Evolutionary conservation across 345 rosid species (phyloP).

Genomic region (Populus davidiana): DNA sequence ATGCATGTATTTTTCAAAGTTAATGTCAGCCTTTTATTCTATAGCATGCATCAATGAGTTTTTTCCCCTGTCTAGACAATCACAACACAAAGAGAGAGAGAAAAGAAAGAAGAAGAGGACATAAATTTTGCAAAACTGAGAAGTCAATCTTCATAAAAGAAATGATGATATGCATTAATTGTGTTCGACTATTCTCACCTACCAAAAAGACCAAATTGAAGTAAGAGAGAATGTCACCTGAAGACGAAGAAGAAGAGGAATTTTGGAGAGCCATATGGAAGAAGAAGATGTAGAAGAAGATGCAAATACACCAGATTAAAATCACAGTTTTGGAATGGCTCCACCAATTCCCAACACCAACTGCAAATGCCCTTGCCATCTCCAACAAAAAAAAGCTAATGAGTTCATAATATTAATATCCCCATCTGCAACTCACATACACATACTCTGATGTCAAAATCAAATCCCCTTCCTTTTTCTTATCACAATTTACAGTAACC

Average conservation of each 20-base stretch:
- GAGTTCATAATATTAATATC: too few relatives aligned
- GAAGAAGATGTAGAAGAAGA: conserved; percentile 45
- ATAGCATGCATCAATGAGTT: not conserved
- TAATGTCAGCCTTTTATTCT: not conserved
- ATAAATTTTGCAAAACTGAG: not conserved
- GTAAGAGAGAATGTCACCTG: conserved; percentile 25
- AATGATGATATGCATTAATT: not conserved
- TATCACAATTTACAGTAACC: too few relatives aligned
- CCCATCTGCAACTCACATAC: too few relatives aligned
- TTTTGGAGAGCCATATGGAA: conserved; percentile 48
- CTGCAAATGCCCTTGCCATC: conserved; percentile 16
- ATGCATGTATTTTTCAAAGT: conserved; percentile 3
- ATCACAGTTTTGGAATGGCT: conserved; percentile 38
- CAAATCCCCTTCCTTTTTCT: too few relatives aligned
- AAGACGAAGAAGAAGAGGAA: conserved; percentile 30
- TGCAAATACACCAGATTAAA: conserved; percentile 48
- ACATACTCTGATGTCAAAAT: too few relatives aligned
- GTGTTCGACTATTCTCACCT: not conserved
- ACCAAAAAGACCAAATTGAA: not conserved
- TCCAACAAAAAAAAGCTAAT: not conserved
- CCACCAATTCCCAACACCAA: conserved; percentile 41
- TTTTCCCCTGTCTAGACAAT: too few relatives aligned
- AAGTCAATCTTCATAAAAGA: not conserved
- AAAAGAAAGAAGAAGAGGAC: too few relatives aligned
- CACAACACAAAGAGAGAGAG: not conserved